phyloP scores from a whole-genome alignment of 352 stramenopile species.

The Plasmopara halstedii region DNA sequence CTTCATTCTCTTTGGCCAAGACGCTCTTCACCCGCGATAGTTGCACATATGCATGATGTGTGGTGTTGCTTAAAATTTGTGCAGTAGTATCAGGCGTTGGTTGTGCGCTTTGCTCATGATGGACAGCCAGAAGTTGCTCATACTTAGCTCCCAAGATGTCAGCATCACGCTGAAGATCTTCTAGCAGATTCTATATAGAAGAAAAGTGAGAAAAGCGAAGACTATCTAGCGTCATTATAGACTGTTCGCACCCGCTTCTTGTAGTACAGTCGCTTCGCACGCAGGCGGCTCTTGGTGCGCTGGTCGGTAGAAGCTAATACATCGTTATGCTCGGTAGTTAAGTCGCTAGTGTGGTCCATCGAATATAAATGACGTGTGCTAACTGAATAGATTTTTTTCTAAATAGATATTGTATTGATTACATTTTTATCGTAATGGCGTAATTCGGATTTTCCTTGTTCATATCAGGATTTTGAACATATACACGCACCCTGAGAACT shows the following conservation, averaged over 20 bases:
- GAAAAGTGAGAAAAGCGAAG: background rate
- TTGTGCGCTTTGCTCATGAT: conserved; percentile 22
- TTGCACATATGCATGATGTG: conserved; percentile 38
- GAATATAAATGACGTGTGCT: conserved; percentile 1
- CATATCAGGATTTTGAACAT: too few relatives aligned
- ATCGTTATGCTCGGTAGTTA: conserved; percentile 6
- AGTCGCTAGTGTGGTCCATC: conserved; percentile 13
- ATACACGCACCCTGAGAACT: too few relatives aligned
- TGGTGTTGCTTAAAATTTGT: background rate
- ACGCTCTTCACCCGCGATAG: conserved; percentile 39
- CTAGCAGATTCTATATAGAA: conserved; percentile 40
- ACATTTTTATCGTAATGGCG: too few relatives aligned
- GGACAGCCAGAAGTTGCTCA: conserved; percentile 25
- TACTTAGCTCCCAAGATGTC: conserved; percentile 36
- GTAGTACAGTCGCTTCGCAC: conserved; percentile 72
- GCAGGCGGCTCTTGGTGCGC: conserved; percentile 46
- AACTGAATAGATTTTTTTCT: conserved; percentile 1
- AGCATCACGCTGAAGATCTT: conserved; percentile 43
- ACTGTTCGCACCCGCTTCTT: conserved; percentile 44
- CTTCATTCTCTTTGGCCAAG: conserved; percentile 45
- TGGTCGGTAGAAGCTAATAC: conserved; percentile 22
- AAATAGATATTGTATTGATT: too few relatives aligned
- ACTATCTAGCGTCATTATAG: background rate
- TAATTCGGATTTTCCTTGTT: too few relatives aligned
- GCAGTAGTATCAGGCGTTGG: conserved; percentile 10